Conservation (phyloP, 1,284 basidiomycete genomes). For the Ganoderma boninense region DNA sequence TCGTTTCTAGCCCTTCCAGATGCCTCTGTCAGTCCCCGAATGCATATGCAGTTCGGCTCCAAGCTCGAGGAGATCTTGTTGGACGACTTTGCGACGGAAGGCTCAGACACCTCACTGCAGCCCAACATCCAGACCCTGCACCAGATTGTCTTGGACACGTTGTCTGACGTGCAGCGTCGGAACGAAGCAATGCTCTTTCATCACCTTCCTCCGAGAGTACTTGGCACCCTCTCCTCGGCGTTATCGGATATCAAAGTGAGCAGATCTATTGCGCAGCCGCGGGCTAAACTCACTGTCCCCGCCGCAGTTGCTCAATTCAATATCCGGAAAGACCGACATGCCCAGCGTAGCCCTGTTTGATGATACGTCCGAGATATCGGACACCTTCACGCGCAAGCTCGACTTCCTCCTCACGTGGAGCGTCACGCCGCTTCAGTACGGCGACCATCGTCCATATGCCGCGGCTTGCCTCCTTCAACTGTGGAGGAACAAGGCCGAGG, state of each 20-base stretch:
- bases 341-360: constrained; percentile 69
- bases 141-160: constrained; percentile 55
- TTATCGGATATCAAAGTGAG: constrained; percentile 68
- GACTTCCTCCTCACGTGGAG: constrained; percentile 89
- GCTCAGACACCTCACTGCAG: constrained; percentile 47
- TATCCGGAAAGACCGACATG: constrained; percentile 77
- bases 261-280: not conserved
- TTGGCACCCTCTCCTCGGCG: constrained; percentile 49
- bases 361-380: constrained; percentile 50
- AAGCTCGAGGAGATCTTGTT: constrained; percentile 57
- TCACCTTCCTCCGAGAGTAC: constrained; percentile 65
- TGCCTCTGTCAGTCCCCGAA: constrained; percentile 75
- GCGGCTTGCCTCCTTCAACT: constrained; percentile 79
- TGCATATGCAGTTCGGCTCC: constrained; percentile 63
- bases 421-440: constrained; percentile 85
- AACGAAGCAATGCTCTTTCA: constrained; percentile 84
- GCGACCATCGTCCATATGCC: constrained; percentile 85
- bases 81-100: constrained; percentile 45
- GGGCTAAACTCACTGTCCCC: constrained; percentile 1
- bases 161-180: constrained; percentile 67
- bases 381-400: constrained; percentile 72
- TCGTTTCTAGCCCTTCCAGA: constrained; percentile 72
- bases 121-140: constrained; percentile 53
- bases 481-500: constrained; percentile 72
- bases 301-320: constrained; percentile 81